A percentile compares a stretch with the other conserved stretches of the same genome.
Evolutionary conservation across 176 grass and related monocot species (phyloP).

Genomic region (Zoysia pacifica): DNA sequence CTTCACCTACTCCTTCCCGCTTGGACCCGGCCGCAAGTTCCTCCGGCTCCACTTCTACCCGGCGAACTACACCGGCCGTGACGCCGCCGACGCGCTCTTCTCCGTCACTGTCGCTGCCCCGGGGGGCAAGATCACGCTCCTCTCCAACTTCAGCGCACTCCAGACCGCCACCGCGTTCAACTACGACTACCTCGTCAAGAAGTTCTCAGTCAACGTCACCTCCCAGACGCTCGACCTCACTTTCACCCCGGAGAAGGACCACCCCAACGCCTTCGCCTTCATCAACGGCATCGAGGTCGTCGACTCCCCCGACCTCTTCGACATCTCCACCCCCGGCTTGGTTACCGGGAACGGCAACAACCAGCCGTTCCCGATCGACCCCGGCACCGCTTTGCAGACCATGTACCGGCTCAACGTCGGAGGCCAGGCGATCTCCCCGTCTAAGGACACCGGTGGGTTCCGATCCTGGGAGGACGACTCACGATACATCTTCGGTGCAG

Average conservation of each 20-base stretch:
- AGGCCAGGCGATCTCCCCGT: conserved; percentile 64
- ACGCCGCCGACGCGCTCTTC: conserved; percentile 69
- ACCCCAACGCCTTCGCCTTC: conserved; percentile 72
- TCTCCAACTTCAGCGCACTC: conserved; percentile 82
- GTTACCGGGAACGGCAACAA: conserved; percentile 41
- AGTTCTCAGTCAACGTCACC: conserved; percentile 83
- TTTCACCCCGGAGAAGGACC: conserved; percentile 68
- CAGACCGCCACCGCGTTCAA: conserved; percentile 59
- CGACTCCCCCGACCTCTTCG: conserved; percentile 70
- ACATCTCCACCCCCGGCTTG: neutral
- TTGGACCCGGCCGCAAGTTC: conserved; percentile 72
- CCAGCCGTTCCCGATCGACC: conserved; percentile 35
- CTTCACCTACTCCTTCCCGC: conserved; percentile 91
- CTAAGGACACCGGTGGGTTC: conserved; percentile 62
- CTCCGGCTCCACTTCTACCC: conserved; percentile 88
- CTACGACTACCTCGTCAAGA: conserved; percentile 51
- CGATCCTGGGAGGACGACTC: conserved; percentile 76
- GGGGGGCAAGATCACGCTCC: conserved; percentile 47
- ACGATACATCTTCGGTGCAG: conserved; percentile 58
- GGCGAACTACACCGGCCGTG: conserved; percentile 49
- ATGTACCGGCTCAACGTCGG: conserved; percentile 90
- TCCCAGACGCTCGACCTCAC: conserved; percentile 65
- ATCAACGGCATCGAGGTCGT: conserved; percentile 95
- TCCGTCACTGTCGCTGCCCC: conserved; percentile 57
- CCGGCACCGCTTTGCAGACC: conserved; percentile 56